Conservation (phyloP, 116 monocot genomes). For the Iris pallida region DNA sequence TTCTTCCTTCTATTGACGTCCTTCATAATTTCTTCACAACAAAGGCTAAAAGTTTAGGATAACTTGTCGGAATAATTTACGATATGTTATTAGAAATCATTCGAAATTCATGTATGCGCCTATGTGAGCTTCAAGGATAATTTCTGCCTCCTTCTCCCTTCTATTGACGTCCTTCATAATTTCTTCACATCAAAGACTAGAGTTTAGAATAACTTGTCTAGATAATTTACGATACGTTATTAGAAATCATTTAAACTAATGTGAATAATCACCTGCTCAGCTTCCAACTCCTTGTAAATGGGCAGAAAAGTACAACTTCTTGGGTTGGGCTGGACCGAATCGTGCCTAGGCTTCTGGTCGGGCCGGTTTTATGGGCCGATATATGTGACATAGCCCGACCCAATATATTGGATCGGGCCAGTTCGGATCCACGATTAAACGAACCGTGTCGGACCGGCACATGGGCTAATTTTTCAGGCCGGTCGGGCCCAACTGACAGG, state of each 20-base stretch:
- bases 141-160: constrained; percentile 36
- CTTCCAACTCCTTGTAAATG: constrained; percentile 80
- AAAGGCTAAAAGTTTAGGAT: neutral
- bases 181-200: constrained; percentile 8
- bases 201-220: neutral
- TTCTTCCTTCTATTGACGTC: constrained; percentile 40
- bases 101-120: constrained; percentile 39
- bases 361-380: no score
- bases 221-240: neutral
- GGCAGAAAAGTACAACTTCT: constrained; percentile 74
- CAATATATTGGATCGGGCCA: no score
- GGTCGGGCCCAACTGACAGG: no score
- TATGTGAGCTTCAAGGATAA: constrained; percentile 38
- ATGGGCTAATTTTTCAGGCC: no score
- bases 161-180: constrained; percentile 42
- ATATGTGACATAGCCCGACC: no score
- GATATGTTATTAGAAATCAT: neutral
- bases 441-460: no score
- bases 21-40: constrained; percentile 36
- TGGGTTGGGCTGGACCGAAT: no score
- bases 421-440: no score
- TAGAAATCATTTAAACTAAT: neutral
- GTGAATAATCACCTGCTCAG: constrained; percentile 42
- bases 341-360: no score
- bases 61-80: neutral